These are phyloP conservation scores for Neurospora africana DNA, from an alignment of 495 filamentous ascomycete genomes.

Conservation along the genomic window DNA sequence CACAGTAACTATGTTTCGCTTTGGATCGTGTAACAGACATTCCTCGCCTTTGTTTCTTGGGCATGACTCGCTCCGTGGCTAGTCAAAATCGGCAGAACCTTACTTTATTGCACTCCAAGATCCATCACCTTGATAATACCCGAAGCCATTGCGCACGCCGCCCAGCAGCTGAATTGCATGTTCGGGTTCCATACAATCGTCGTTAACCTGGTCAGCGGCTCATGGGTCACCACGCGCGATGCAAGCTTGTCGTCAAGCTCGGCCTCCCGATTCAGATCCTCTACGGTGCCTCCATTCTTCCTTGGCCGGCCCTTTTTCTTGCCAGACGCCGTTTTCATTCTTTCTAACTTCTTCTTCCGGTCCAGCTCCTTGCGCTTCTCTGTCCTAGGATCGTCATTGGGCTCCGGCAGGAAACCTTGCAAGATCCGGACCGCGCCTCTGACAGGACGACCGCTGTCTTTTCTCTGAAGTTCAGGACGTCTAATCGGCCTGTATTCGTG, in stretches of 20 bases:
- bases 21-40: neutral
- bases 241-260: constrained; percentile 22
- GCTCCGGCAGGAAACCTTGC: constrained; percentile 36
- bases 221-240: constrained; percentile 30
- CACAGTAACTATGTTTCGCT: neutral
- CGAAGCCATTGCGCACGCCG: constrained; percentile 40
- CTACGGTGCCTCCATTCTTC: constrained; percentile 14
- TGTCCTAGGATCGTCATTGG: constrained; percentile 54
- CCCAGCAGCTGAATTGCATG: constrained; percentile 39
- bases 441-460: neutral
- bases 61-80: neutral
- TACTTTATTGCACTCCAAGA: constrained; percentile 25
- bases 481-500: constrained; percentile 30
- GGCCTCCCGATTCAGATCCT: constrained; percentile 14
- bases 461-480: neutral
- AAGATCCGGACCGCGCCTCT: constrained; percentile 30
- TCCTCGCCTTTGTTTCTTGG: neutral
- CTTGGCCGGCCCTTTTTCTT: constrained; percentile 37
- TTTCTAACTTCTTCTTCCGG: constrained; percentile 38
- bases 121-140: constrained; percentile 38
- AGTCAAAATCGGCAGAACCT: neutral
- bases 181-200: constrained; percentile 39
- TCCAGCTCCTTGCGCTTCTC: constrained; percentile 58
- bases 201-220: constrained; percentile 35
- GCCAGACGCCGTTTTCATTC: constrained; percentile 47